A percentile compares a stretch with the other conserved stretches of the same genome.
Conservation (phyloP, 179 eudicot genomes). For the Nepenthes alata region DNA sequence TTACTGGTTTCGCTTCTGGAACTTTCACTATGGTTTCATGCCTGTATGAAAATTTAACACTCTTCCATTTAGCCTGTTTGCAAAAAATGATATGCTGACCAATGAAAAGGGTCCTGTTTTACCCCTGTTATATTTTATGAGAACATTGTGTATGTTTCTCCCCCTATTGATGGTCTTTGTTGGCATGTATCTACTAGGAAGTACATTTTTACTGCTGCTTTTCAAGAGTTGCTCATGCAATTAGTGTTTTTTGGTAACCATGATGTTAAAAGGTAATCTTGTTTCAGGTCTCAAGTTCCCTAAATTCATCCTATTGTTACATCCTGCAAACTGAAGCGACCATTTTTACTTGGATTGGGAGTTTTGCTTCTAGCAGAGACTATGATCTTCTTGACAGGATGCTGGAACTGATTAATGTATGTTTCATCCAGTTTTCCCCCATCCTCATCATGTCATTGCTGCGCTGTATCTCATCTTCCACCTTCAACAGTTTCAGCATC, state of each 20-base stretch:
- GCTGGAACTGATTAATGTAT: conserved; percentile 46
- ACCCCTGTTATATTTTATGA: not conserved
- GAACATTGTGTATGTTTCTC: too few species aligned
- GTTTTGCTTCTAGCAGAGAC: conserved; percentile 37
- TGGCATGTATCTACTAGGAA: too few species aligned
- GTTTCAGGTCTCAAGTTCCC: conserved; percentile 48
- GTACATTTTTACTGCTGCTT: too few species aligned
- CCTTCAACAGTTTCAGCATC: not conserved
- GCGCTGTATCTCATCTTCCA: not conserved
- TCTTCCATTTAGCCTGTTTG: too few species aligned
- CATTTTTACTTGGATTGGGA: conserved; percentile 55
- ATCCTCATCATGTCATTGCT: not conserved
- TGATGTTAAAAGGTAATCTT: not conserved
- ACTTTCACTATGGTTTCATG: too few species aligned
- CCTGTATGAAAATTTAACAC: too few species aligned
- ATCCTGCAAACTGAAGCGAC: conserved; percentile 37
- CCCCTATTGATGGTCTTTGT: too few species aligned
- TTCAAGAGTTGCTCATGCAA: too few species aligned
- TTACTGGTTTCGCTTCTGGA: too few species aligned
- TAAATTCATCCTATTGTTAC: conserved; percentile 62
- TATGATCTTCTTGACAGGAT: conserved; percentile 57
- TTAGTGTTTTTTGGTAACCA: too few species aligned
- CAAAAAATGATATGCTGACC: too few species aligned
- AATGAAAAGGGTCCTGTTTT: not conserved
- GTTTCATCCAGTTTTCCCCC: not conserved